A percentile compares a stretch with the other conserved stretches of the same genome.
These are phyloP conservation scores for Termitomyces sp. DNA, from an alignment of 768 basidiomycete genomes.

Conservation along the genomic window DNA sequence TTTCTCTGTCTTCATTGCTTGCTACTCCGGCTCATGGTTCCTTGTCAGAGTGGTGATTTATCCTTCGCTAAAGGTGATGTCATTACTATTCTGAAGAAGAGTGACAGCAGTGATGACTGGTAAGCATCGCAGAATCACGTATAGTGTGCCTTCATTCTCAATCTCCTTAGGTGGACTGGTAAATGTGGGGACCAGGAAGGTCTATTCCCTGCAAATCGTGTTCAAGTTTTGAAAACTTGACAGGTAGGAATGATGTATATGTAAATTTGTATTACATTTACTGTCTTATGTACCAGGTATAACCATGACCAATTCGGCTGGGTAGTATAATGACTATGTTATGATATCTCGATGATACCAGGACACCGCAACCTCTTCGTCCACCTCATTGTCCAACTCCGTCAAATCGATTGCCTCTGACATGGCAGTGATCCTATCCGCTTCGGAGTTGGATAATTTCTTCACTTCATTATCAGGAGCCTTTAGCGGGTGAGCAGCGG, in stretches of 20 bases:
- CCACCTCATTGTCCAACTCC: slow-evolving; percentile 28
- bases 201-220: slow-evolving; percentile 80
- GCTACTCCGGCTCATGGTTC: slow-evolving; percentile 4
- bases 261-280: neutral
- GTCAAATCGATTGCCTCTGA: slow-evolving; percentile 8
- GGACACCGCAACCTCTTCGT: slow-evolving; percentile 27
- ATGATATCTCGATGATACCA: slow-evolving; percentile 22
- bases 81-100: slow-evolving; percentile 63
- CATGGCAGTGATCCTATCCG: slow-evolving; percentile 21
- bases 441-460: slow-evolving; percentile 21
- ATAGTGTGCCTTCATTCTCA: neutral
- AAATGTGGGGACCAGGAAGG: slow-evolving; percentile 53
- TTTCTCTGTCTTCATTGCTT: slow-evolving; percentile 7
- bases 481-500: neutral
- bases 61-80: slow-evolving; percentile 75
- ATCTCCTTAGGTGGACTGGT: slow-evolving; percentile 66
- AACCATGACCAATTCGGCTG: neutral
- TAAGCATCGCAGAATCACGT: slow-evolving; percentile 20
- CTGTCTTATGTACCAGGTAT: neutral
- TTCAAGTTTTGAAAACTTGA: slow-evolving; percentile 48
- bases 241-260: neutral
- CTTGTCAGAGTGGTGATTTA: slow-evolving; percentile 57
- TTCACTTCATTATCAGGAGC: neutral
- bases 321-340: neutral
- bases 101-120: slow-evolving; percentile 72